Base-by-base conservation (phyloP, 2,329 filamentous ascomycete genomes). In the Verticillium tricorpus region DNA sequence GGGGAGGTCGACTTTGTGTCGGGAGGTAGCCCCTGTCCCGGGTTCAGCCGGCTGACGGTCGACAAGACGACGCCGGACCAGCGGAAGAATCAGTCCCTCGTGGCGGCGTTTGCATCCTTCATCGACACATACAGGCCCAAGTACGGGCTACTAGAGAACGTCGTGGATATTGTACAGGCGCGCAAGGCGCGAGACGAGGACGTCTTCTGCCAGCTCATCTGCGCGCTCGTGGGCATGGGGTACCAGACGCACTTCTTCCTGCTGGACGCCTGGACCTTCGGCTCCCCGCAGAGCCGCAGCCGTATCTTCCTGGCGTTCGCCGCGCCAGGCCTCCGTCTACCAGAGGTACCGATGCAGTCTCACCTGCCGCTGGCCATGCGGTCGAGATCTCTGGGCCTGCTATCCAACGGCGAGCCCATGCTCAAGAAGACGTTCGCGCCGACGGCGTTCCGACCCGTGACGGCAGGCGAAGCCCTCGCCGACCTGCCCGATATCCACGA, bases 101-200 rank as follows among this genome's bases (percentile, higher is more conserved):
- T 95, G 0, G 91, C 90, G 0, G 90, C 90, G 0, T 91, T 94
- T 40, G 88, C 87, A 0, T 86, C 91, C 0, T 91, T 84, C 63
- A 79, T 94, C 1, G 91, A 96, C 65, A 75, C 92, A 0, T 93
- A 91, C 66, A 83, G 88, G 0, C 91, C 92, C 0, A 80, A 84
- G n/a, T 94, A 90, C 69, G 89, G 87, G 0, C 66, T 94, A 0
- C 79, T 96, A 0, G 92, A 96, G 71, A 96, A 96, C 66, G 92
- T 96, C 0, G 74, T 84, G 0, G 80, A 77, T 0, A 91, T 94
- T 76, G 82, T 89, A 0, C 80, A 76, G 56, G 78, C 69, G 28
- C 76, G 77, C 19, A 77, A 72, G 19, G 68, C 70, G 7, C 75
- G 81, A 17, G 75, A 81, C 4, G 79, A 89, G 22, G 90, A 91